Conservation (phyloP, 768 basidiomycete species). For the Dendrothele bispora region DNA sequence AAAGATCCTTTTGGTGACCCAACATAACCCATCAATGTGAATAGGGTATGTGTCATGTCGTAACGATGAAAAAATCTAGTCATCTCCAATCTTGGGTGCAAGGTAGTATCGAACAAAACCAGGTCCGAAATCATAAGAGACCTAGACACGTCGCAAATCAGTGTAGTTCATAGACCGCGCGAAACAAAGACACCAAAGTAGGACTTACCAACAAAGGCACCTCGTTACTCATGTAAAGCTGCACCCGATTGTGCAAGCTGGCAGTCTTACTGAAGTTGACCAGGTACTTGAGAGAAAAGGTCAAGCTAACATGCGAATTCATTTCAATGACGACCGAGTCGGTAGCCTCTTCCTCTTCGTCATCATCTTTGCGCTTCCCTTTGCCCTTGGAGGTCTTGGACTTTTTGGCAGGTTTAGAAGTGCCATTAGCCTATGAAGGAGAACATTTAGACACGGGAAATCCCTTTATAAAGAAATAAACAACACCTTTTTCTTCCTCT, state of each 20-base stretch:
- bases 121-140: slow-evolving; percentile 86
- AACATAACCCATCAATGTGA: no score
- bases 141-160: slow-evolving; percentile 39
- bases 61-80: no score
- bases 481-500: slow-evolving; percentile 69
- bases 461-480: background rate
- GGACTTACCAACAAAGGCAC: slow-evolving; percentile 79
- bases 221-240: slow-evolving; percentile 89
- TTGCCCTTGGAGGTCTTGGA: slow-evolving; percentile 52
- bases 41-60: no score
- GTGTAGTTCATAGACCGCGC: no score
- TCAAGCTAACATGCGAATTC: slow-evolving; percentile 87
- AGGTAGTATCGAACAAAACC: slow-evolving; percentile 93
- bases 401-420: slow-evolving; percentile 44
- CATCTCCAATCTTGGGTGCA: slow-evolving; percentile 93
- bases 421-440: slow-evolving; percentile 29
- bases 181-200: background rate
- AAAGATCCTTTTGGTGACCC: no score
- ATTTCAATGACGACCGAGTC: slow-evolving; percentile 79
- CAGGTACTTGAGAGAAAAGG: slow-evolving; percentile 96
- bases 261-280: slow-evolving; percentile 94
- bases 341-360: slow-evolving; percentile 50
- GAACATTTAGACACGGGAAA: slow-evolving; percentile 6
- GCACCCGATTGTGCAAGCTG: slow-evolving; percentile 67
- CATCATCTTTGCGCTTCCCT: slow-evolving; percentile 50